phyloP scores from a whole-genome alignment of 1,284 basidiomycete species.

The Veloporphyrellus conicus region DNA sequence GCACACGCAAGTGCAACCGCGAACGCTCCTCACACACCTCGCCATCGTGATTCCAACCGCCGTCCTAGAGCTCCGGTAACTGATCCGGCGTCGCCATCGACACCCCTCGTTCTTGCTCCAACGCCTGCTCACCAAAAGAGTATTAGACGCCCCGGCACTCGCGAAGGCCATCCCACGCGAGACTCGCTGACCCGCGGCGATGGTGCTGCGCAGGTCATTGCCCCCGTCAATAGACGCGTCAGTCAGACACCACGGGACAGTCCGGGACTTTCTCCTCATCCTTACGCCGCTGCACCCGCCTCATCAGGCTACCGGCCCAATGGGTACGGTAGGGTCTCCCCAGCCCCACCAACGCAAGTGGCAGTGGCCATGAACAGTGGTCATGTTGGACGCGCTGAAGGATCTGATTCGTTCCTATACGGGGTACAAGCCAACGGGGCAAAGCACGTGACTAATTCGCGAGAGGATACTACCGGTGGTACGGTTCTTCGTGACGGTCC shows the following conservation, averaged over 20 bases:
- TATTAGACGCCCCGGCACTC: slow-evolving; percentile 44
- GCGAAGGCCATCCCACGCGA: slow-evolving; percentile 45
- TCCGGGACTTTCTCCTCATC: slow-evolving; percentile 53
- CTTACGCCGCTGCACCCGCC: slow-evolving; percentile 61
- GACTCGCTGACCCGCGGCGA: slow-evolving; percentile 41
- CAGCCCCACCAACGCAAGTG: slow-evolving; percentile 37
- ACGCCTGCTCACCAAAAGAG: slow-evolving; percentile 59
- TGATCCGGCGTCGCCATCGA: slow-evolving; percentile 49
- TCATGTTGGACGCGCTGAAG: slow-evolving; percentile 41
- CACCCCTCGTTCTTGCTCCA: slow-evolving; percentile 59
- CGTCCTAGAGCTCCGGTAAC: slow-evolving; percentile 40
- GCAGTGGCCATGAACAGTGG: slow-evolving; percentile 35
- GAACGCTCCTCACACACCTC: slow-evolving; percentile 48
- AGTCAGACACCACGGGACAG: slow-evolving; percentile 58
- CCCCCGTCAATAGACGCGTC: slow-evolving; percentile 56
- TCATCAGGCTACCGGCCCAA: slow-evolving; percentile 50
- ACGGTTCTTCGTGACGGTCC: slow-evolving; percentile 34
- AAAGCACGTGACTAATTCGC: slow-evolving; percentile 46
- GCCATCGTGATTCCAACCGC: slow-evolving; percentile 54
- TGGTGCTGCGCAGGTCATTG: slow-evolving; percentile 58
- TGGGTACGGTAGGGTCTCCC: slow-evolving; percentile 56
- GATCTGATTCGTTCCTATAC: slow-evolving; percentile 61
- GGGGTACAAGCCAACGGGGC: slow-evolving; percentile 42
- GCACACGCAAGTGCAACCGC: slow-evolving; percentile 52
- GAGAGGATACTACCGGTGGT: slow-evolving; percentile 45